Conservation (phyloP, 352 stramenopile genomes). For the Discostella stelligera region DNA sequence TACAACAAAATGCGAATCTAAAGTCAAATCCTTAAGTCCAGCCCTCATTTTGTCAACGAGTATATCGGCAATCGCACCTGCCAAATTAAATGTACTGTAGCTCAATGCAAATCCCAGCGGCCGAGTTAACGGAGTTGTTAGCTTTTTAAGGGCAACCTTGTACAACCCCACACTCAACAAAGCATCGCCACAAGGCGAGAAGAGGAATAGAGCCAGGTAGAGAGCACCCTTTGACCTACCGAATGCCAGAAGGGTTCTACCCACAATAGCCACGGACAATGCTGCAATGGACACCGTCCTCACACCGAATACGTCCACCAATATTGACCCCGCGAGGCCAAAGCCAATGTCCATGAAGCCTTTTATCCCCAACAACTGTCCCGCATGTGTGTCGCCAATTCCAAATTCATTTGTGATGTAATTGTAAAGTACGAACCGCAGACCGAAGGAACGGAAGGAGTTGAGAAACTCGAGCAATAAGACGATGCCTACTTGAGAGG, state of each 20-base stretch:
- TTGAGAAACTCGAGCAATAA: conserved; percentile 54
- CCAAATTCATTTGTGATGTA: conserved; percentile 57
- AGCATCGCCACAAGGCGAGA: conserved; percentile 46
- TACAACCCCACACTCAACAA: conserved; percentile 50
- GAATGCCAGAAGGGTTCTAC: conserved; percentile 42
- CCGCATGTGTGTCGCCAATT: conserved; percentile 21
- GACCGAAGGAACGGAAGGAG: conserved; percentile 47
- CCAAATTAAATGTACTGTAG: conserved; percentile 45
- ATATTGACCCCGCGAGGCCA: conserved; percentile 29
- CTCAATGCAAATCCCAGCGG: conserved; percentile 44
- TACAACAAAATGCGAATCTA: conserved; percentile 9
- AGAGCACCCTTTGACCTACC: conserved; percentile 23
- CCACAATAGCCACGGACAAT: conserved; percentile 34
- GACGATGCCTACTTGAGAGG: conserved; percentile 24
- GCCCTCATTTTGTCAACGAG: conserved; percentile 41
- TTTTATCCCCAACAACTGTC: conserved; percentile 35
- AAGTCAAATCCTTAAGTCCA: conserved; percentile 11
- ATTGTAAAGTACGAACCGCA: conserved; percentile 43
- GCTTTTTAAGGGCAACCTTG: conserved; percentile 51
- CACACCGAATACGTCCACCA: conserved; percentile 49
- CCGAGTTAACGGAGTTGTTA: conserved; percentile 46
- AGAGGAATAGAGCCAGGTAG: conserved; percentile 31
- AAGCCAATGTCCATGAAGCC: conserved; percentile 47
- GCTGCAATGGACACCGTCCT: conserved; percentile 28
- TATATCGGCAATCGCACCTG: conserved; percentile 33